Base-by-base conservation (phyloP, 2,329 filamentous ascomycete species). In the Bipolaris oryzae region DNA sequence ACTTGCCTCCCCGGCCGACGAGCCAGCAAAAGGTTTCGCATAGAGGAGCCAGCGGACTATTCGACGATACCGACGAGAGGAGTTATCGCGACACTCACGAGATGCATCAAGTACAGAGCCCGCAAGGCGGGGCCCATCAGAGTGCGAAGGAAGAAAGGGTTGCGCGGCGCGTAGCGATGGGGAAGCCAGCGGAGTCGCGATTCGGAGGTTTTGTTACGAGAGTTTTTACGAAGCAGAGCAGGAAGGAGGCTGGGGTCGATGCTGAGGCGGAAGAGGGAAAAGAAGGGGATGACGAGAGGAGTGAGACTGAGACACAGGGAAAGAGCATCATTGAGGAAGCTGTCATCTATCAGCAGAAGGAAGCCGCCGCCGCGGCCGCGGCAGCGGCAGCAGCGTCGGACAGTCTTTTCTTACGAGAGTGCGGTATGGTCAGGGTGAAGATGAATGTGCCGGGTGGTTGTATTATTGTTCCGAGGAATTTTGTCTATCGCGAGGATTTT, bases 381-480 rank as follows among this genome's bases (percentile, higher is more conserved):
- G 28, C 28, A 11, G 10, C 28, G 9, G 28, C 39, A n/a, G 39
- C 45, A 37, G 42, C 20, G 9, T 45, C 57, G 6, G 50, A 61
- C n/a, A 63, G 60, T 43, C 34, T 25, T 20, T 63, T 52, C 52
- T 35, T 64, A 33, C 45, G 35, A 16, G 60, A 63, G 48, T 64
- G 62, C 16, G 60, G 58, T 6, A 59, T 64, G 60, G 58, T 63
- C n/a, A 58, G 37, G 9, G 62, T 64, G 3, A 55, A 48, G 45
- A 55, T 50, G 33, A 54, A 49, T 3, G 44, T 38, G 35, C n/a
- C 16, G 5, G 62, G 60, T 2, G 55, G 62, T 1, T 64, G 55
- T 33, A 53, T 57, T 23, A 58, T 64, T 28, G 58, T 63, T 37
- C 34, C 58, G 15, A 60, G 55, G 50, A 57, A 41, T 9, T 44